A percentile compares a stretch with the other conserved stretches of the same genome.
These are phyloP conservation scores for Punica granatum DNA, from an alignment of 345 rosid genomes.

Conservation along the genomic window DNA sequence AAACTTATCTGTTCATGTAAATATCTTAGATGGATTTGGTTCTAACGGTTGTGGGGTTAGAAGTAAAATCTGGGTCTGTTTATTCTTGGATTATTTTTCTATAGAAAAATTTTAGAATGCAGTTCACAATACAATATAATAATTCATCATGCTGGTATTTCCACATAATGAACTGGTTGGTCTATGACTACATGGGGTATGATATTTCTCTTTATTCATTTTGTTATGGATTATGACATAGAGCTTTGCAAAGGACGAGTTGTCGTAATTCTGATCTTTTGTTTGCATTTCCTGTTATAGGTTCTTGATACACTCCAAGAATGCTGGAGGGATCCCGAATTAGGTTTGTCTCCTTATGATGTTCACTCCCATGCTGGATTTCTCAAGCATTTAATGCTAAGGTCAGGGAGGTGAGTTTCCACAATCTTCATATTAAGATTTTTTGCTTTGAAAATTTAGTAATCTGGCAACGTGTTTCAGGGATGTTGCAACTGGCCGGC, in stretches of 20 bases:
- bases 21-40: background rate
- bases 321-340: constrained; percentile 69
- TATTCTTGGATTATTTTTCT: background rate
- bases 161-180: background rate
- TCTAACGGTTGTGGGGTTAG: too few species aligned
- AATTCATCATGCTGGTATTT: background rate
- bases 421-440: background rate
- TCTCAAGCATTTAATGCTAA: constrained; percentile 88
- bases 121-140: background rate
- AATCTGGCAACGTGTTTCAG: constrained; percentile 31
- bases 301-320: constrained; percentile 80
- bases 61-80: background rate
- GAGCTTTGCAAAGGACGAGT: background rate
- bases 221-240: background rate
- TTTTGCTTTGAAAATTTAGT: background rate
- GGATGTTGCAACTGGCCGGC: constrained; percentile 50
- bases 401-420: constrained; percentile 76
- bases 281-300: constrained; percentile 20
- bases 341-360: constrained; percentile 76
- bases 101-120: background rate
- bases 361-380: constrained; percentile 77
- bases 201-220: background rate
- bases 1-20: background rate
- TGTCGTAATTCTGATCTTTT: background rate
- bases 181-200: background rate